phyloP scores from a whole-genome alignment of 768 basidiomycete genomes.

The Tulasnella sp. region DNA sequence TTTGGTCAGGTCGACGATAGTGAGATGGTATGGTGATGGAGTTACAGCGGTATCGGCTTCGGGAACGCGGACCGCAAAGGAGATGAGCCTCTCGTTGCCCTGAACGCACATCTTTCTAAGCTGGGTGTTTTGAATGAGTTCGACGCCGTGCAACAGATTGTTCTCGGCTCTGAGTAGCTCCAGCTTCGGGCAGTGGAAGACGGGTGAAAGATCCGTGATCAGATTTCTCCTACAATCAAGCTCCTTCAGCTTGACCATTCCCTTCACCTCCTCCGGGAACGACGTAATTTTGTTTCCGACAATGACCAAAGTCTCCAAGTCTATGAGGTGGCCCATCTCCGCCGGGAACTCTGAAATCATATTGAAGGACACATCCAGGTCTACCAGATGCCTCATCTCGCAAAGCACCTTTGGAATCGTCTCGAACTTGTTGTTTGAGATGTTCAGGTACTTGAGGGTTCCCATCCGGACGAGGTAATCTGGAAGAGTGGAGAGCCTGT shows the following conservation, averaged over 20 bases:
- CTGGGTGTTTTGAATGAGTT: slow-evolving; percentile 57
- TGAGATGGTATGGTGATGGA: slow-evolving; percentile 44
- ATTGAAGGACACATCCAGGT: slow-evolving; percentile 94
- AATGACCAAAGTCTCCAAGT: slow-evolving; percentile 59
- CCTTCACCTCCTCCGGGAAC: slow-evolving; percentile 50
- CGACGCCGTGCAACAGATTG: slow-evolving; percentile 69
- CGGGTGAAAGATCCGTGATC: slow-evolving; percentile 58
- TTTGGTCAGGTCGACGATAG: slow-evolving; percentile 71
- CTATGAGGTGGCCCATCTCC: slow-evolving; percentile 53
- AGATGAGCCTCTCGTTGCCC: slow-evolving; percentile 73
- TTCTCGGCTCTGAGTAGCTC: slow-evolving; percentile 62
- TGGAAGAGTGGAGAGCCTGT: slow-evolving; percentile 76
- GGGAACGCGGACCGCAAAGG: slow-evolving; percentile 45
- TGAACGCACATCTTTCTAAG: slow-evolving; percentile 59
- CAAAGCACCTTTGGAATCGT: slow-evolving; percentile 60
- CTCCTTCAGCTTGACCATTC: slow-evolving; percentile 46
- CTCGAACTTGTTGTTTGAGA: slow-evolving; percentile 91
- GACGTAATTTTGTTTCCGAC: slow-evolving; percentile 72
- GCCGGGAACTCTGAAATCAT: slow-evolving; percentile 68
- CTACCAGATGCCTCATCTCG: slow-evolving; percentile 55
- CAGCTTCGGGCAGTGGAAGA: slow-evolving; percentile 57
- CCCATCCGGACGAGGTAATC: slow-evolving; percentile 69
- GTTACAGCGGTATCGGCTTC: slow-evolving; percentile 26
- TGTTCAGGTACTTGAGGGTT: slow-evolving; percentile 64
- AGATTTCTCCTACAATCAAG: slow-evolving; percentile 81